Evolutionary conservation across 202 grass and related monocot genomes (phyloP).

Genomic region (Zoysia matrella): DNA sequence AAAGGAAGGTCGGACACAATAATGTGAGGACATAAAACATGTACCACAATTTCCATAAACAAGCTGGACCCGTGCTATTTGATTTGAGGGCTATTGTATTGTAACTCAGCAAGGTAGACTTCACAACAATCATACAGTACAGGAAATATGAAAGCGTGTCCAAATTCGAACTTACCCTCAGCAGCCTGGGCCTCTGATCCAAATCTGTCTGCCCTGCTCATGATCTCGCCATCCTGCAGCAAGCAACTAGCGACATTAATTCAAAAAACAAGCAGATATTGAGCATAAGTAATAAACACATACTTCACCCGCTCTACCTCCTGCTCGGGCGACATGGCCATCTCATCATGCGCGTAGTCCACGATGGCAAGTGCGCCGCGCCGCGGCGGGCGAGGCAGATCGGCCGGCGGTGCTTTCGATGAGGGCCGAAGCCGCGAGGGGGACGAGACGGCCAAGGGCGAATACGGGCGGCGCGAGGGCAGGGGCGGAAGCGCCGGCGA

Average conservation of each 20-base stretch:
- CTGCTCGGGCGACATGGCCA: conserved; percentile 77
- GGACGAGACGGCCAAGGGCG: conserved; percentile 31
- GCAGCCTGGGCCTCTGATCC: conserved; percentile 32
- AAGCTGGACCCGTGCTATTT: neutral
- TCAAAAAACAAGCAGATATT: conserved; percentile 11
- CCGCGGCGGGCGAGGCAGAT: conserved; percentile 42
- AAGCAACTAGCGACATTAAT: conserved; percentile 43
- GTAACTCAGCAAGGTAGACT: neutral
- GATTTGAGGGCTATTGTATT: neutral
- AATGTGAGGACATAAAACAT: conserved; percentile 2
- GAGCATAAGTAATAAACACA: conserved; percentile 25
- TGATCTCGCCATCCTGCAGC: conserved; percentile 68
- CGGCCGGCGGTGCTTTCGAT: conserved; percentile 37
- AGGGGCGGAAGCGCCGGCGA: conserved; percentile 52
- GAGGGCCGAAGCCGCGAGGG: conserved; percentile 42
- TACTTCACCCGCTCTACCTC: conserved; percentile 55
- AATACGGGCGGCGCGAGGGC: conserved; percentile 44
- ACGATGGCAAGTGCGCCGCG: conserved; percentile 58
- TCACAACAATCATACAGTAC: conserved; percentile 6
- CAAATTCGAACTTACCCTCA: conserved; percentile 40
- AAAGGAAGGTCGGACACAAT: neutral
- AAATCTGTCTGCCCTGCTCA: conserved; percentile 18
- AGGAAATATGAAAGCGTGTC: neutral
- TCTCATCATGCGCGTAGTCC: conserved; percentile 13
- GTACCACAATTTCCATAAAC: neutral